These are phyloP conservation scores for Globisporangium uncinulatum DNA, from an alignment of 352 stramenopile genomes.

Conservation along the genomic window DNA sequence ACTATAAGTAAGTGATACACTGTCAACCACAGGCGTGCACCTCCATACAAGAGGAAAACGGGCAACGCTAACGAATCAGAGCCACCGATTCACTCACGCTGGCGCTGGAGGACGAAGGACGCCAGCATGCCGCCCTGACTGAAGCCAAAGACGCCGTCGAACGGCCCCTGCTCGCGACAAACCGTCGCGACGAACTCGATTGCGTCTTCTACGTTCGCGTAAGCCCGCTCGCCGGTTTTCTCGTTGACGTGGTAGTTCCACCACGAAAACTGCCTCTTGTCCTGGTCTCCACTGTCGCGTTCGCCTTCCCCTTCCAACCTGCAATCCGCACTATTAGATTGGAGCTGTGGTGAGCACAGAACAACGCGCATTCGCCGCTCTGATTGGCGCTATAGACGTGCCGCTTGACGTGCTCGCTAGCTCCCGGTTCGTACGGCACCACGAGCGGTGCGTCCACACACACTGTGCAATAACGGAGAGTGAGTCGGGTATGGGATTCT, in stretches of 20 bases:
- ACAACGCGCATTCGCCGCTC: too few species aligned
- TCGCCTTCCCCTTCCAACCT: constrained; percentile 11
- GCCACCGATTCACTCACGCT: constrained; percentile 31
- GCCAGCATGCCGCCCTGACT: constrained; percentile 76
- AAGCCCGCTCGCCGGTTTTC: constrained; percentile 27
- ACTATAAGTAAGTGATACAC: too few species aligned
- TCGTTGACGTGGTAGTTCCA: constrained; percentile 53
- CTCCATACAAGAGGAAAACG: too few species aligned
- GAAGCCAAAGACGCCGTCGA: constrained; percentile 84
- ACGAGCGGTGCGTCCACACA: constrained; percentile 70
- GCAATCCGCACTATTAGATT: not conserved
- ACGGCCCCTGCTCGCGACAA: constrained; percentile 66
- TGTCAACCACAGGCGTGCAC: too few species aligned
- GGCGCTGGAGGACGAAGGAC: constrained; percentile 58
- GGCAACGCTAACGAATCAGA: too few species aligned
- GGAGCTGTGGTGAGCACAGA: not conserved
- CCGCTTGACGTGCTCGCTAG: too few species aligned
- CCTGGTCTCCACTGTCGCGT: not conserved
- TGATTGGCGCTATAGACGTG: too few species aligned
- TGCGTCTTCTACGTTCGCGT: constrained; percentile 49
- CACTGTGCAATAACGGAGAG: constrained; percentile 25
- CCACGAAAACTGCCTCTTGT: constrained; percentile 63
- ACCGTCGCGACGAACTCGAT: constrained; percentile 63
- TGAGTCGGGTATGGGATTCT: not conserved
- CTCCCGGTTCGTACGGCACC: constrained; percentile 53